A percentile compares a stretch with the other conserved stretches of the same genome.
phyloP scores from a whole-genome alignment of 495 filamentous ascomycete genomes.

The Geopyxis carbonaria region DNA sequence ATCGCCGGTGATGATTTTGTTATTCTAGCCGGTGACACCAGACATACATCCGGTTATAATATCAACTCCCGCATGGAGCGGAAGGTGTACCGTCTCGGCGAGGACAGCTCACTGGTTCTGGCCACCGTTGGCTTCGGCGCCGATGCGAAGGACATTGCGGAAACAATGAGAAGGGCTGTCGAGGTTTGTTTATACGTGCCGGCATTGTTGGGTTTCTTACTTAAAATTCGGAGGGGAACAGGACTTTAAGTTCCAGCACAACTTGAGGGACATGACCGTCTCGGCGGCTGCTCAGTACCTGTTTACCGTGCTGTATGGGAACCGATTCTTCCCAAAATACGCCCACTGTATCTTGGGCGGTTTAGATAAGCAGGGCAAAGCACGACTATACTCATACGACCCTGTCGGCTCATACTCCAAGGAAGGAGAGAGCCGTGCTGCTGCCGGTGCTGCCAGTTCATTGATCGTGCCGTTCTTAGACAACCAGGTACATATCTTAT shows the following conservation, averaged over 20 bases:
- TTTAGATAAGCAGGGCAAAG: conserved; percentile 84
- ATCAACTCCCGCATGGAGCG: conserved; percentile 90
- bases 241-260: conserved; percentile 27
- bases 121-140: conserved; percentile 92
- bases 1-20: conserved; percentile 87
- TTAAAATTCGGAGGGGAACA: conserved; percentile 4
- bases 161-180: conserved; percentile 25
- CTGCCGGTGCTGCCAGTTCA: conserved; percentile 84
- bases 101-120: conserved; percentile 67
- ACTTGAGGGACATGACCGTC: conserved; percentile 49
- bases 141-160: conserved; percentile 38
- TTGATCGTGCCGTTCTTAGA: conserved; percentile 98
- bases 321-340: conserved; percentile 98
- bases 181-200: conserved; percentile 14
- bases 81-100: conserved; percentile 93
- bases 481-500: conserved; percentile 43
- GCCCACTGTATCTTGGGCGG: conserved; percentile 83
- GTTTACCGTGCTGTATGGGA: conserved; percentile 84
- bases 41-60: conserved; percentile 87
- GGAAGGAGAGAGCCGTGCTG: conserved; percentile 86
- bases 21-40: conserved; percentile 91
- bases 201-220: background rate
- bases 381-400: conserved; percentile 91
- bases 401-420: conserved; percentile 72
- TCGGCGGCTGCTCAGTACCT: conserved; percentile 83